Conservation (phyloP, 179 eudicot genomes). For the Corrigiola litoralis region DNA sequence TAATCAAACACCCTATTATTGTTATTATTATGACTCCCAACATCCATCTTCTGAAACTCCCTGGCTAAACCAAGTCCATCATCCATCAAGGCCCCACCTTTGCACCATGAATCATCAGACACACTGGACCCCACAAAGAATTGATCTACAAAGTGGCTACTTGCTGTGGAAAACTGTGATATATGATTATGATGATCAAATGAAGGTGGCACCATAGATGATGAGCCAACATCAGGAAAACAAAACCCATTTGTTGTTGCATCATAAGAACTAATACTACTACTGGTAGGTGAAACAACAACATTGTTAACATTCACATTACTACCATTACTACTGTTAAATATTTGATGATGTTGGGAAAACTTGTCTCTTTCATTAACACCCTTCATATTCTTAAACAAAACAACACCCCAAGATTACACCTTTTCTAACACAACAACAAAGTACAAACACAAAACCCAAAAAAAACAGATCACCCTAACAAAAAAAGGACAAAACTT, state of each 20-base stretch:
- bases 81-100: slow-evolving; percentile 1
- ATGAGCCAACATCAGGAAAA: slow-evolving; percentile 34
- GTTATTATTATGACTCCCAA: slow-evolving; percentile 30
- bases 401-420: slow-evolving; percentile 15
- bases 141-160: slow-evolving; percentile 25
- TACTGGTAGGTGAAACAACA: neutral
- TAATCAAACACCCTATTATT: slow-evolving; percentile 15
- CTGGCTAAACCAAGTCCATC: slow-evolving; percentile 41
- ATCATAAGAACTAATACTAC: slow-evolving; percentile 15
- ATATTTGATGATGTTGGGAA: slow-evolving; percentile 12
- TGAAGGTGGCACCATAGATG: slow-evolving; percentile 25
- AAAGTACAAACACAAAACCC: neutral
- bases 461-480: neutral
- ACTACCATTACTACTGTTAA: neutral
- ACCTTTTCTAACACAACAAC: slow-evolving; percentile 22
- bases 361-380: slow-evolving; percentile 26
- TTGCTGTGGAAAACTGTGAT: slow-evolving; percentile 9
- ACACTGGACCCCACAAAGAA: slow-evolving; percentile 10
- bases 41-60: slow-evolving; percentile 32
- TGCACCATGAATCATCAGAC: slow-evolving; percentile 14
- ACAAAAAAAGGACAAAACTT: neutral
- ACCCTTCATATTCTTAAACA: slow-evolving; percentile 32
- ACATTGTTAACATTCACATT: too few relatives aligned
- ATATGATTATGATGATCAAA: too few relatives aligned
- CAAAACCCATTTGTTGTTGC: slow-evolving; percentile 16